Percentiles rank a stretch among this genome's conserved stretches.
phyloP scores from a whole-genome alignment of 495 filamentous ascomycete genomes.

The Cetradonia linearis region DNA sequence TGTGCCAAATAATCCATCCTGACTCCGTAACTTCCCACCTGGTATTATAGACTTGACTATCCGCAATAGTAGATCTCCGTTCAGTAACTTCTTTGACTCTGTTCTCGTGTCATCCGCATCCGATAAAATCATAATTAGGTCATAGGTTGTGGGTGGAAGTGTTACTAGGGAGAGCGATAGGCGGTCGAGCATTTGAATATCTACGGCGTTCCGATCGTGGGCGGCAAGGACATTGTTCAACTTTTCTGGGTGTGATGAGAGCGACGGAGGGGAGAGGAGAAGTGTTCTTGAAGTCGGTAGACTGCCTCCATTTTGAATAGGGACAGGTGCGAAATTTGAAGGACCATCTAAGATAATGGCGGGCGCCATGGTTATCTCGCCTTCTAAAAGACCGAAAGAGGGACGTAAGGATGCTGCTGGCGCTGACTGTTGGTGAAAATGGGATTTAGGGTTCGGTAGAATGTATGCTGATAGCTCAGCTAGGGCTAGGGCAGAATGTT shows the following conservation, averaged over 20 bases:
- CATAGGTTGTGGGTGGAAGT: slow-evolving; percentile 69
- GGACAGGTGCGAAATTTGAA: slow-evolving; percentile 7
- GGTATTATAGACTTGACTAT: slow-evolving; percentile 60
- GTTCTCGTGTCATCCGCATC: slow-evolving; percentile 54
- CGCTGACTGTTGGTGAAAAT: not conserved
- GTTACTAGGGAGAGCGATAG: slow-evolving; percentile 71
- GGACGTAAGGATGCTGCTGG: too few relatives aligned
- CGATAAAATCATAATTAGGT: slow-evolving; percentile 72
- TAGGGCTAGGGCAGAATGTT: not conserved
- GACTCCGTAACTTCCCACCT: slow-evolving; percentile 57
- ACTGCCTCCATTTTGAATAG: not conserved
- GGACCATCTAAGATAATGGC: slow-evolving; percentile 8
- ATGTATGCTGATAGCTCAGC: not conserved
- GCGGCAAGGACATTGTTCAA: slow-evolving; percentile 47
- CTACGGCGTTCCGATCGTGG: slow-evolving; percentile 62
- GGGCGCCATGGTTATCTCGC: slow-evolving; percentile 17
- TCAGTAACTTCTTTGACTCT: slow-evolving; percentile 53
- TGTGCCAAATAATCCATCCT: slow-evolving; percentile 50
- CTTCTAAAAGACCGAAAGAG: not conserved
- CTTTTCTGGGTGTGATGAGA: slow-evolving; percentile 55
- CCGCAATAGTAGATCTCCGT: slow-evolving; percentile 55
- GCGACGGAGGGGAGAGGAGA: slow-evolving; percentile 63
- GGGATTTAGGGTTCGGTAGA: too few relatives aligned
- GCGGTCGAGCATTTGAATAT: slow-evolving; percentile 97
- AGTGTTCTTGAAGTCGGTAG: slow-evolving; percentile 41